A percentile compares a stretch with the other conserved stretches of the same genome.
Evolutionary conservation across 805 yeast genomes (phyloP).

Genomic region (Schwanniomyces pseudopolymorphus): DNA sequence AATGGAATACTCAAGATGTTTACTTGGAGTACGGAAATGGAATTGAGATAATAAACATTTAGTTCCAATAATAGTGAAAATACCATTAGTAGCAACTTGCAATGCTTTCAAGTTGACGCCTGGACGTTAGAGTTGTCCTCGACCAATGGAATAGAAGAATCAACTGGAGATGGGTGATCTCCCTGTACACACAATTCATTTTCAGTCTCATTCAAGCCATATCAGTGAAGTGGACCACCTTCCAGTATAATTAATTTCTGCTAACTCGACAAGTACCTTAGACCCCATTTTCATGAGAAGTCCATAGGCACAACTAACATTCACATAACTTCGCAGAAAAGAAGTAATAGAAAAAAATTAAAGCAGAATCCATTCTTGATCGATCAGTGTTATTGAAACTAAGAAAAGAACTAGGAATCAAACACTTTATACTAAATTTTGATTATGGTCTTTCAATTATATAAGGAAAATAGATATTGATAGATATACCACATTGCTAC

Average conservation of each 20-base stretch:
- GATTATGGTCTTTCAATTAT: no score
- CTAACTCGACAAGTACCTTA: background rate
- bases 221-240: background rate
- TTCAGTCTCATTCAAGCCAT: background rate
- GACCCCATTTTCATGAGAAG: background rate
- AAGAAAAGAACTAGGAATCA: no score
- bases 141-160: background rate
- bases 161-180: background rate
- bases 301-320: background rate
- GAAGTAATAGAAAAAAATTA: background rate
- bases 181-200: background rate
- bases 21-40: background rate
- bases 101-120: background rate
- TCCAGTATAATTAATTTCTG: background rate
- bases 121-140: background rate
- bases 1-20: no score
- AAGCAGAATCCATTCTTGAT: no score
- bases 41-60: background rate
- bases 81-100: background rate
- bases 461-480: no score
- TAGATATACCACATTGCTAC: no score
- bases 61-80: background rate
- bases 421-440: no score
- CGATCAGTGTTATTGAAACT: no score
- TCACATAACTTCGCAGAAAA: background rate